These are phyloP conservation scores for Symbiodinium natans DNA, from an alignment of 73 alveolate species.

Conservation along the genomic window DNA sequence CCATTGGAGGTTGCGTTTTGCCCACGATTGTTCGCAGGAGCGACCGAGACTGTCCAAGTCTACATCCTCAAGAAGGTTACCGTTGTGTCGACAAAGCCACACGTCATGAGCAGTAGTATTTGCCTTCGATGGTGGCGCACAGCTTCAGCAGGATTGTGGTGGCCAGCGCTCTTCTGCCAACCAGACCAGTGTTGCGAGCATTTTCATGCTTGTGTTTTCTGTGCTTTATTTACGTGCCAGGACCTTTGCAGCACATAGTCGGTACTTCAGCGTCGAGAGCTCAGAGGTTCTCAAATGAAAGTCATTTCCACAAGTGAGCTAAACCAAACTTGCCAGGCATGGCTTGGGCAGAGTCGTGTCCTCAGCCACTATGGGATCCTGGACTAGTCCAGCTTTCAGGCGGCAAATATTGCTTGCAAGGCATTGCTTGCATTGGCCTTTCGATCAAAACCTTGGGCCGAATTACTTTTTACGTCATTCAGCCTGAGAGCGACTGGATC, in stretches of 20 bases:
- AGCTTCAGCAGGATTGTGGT: neutral
- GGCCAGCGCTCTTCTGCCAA: neutral
- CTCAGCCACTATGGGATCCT: neutral
- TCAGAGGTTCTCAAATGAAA: neutral
- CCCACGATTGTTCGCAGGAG: no score
- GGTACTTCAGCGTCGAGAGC: neutral
- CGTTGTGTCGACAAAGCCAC: no score
- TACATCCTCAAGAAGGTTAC: neutral
- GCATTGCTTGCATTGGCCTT: no score
- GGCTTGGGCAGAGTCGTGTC: neutral
- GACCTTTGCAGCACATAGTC: neutral
- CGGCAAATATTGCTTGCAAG: no score
- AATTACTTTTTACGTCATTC: no score
- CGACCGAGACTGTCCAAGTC: neutral
- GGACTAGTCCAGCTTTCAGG: neutral
- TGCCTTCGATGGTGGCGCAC: no score
- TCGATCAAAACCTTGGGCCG: no score
- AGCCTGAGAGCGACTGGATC: no score
- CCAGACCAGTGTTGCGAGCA: neutral
- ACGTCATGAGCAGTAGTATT: no score
- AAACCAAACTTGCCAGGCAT: neutral
- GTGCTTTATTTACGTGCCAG: neutral
- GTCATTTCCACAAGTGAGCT: conserved; percentile 18
- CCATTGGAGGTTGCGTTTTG: no score
- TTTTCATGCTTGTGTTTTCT: neutral